Conservation (phyloP, 2,329 filamentous ascomycete species). For the Diplodia mutila region DNA sequence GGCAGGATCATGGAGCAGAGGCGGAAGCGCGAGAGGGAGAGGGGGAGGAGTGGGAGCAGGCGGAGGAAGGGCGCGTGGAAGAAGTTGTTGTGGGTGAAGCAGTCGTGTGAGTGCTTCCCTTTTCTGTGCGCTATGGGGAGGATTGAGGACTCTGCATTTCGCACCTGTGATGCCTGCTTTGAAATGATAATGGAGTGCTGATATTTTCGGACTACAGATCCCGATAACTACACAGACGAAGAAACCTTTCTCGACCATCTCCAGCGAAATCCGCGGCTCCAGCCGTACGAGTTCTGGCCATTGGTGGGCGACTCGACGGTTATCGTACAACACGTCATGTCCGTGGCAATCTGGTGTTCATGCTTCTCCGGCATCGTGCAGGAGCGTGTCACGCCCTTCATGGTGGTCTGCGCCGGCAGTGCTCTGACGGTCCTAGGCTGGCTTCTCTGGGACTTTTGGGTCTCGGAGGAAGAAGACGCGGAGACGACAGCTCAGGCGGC, state of each 20-base stretch:
- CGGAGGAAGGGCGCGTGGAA: conserved; percentile 80
- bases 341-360: conserved; percentile 90
- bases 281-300: conserved; percentile 98
- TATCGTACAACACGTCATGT: conserved; percentile 95
- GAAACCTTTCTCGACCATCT: conserved; percentile 95
- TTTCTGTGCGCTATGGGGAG: neutral
- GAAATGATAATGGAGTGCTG: neutral
- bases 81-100: conserved; percentile 97
- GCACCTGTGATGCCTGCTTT: neutral
- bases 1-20: conserved; percentile 34
- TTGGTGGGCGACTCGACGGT: conserved; percentile 93
- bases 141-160: neutral
- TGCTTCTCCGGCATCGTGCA: conserved; percentile 91
- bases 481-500: conserved; percentile 33
- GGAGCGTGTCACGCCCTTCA: conserved; percentile 84
- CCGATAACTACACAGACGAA: conserved; percentile 99
- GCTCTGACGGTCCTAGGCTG: conserved; percentile 83
- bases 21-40: conserved; percentile 53
- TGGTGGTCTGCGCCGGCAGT: conserved; percentile 83
- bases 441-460: conserved; percentile 91
- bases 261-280: conserved; percentile 88
- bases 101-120: conserved; percentile 68
- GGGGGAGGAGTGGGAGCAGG: conserved; percentile 67
- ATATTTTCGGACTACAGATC: conserved; percentile 61
- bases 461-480: conserved; percentile 69